Evolutionary conservation across 805 yeast species (phyloP).

Genomic region (Hanseniaspora meyeri): DNA sequence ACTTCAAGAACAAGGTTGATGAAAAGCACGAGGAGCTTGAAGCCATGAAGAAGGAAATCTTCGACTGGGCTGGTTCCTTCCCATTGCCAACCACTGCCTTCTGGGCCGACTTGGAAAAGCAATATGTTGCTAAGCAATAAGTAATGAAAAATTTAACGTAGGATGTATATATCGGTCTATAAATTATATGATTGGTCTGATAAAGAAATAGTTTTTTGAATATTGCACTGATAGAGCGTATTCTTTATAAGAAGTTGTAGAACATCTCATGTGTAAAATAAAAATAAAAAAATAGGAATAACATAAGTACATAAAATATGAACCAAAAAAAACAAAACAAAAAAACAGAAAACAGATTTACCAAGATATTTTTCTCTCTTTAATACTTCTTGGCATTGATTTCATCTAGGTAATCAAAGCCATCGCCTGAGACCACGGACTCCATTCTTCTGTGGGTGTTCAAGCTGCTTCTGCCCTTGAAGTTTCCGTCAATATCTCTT

Average conservation of each 20-base stretch:
- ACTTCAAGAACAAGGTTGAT: constrained; percentile 74
- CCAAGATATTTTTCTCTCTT: no score
- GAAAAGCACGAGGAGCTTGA: constrained; percentile 59
- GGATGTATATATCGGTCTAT: background rate
- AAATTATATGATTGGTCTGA: background rate
- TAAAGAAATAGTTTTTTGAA: background rate
- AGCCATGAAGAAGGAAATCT: constrained; percentile 62
- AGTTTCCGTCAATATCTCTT: constrained; percentile 10
- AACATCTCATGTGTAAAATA: background rate
- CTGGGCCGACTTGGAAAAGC: constrained; percentile 13
- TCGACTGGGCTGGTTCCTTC: constrained; percentile 82
- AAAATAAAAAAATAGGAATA: background rate
- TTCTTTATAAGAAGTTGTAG: no score
- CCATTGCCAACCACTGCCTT: constrained; percentile 38
- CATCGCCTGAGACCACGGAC: constrained; percentile 5
- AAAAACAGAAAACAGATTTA: no score
- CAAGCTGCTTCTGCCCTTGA: constrained; percentile 9
- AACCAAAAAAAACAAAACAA: background rate
- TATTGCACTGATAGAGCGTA: no score
- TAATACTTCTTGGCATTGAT: constrained; percentile 11
- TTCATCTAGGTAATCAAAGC: constrained; percentile 9
- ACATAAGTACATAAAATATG: background rate
- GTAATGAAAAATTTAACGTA: background rate
- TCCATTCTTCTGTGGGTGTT: constrained; percentile 7
- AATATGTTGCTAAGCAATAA: constrained; percentile 12